Conservation (phyloP, 148 eudicot species). For the Nyssa sinensis region DNA sequence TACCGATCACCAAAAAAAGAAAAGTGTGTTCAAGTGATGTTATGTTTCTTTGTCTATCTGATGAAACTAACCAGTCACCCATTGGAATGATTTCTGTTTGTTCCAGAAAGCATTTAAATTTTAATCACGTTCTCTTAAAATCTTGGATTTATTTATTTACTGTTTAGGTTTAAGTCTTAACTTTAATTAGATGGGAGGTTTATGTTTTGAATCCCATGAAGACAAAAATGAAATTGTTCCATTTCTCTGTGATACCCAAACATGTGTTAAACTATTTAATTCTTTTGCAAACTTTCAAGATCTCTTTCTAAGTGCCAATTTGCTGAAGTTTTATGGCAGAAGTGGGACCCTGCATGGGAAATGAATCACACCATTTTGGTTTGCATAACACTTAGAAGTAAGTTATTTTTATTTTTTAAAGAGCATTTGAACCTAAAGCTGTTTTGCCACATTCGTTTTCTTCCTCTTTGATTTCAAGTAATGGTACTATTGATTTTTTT, state of each 20-base stretch:
- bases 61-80: slow-evolving; percentile 2
- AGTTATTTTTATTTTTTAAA: neutral
- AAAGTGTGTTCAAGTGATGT: too few species aligned
- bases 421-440: neutral
- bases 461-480: slow-evolving; percentile 2
- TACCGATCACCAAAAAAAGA: too few species aligned
- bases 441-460: neutral
- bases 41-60: neutral
- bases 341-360: neutral
- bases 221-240: neutral
- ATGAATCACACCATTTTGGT: neutral
- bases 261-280: neutral
- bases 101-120: neutral
- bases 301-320: neutral
- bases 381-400: neutral
- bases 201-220: neutral
- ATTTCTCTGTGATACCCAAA: neutral
- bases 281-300: neutral
- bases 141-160: too few species aligned
- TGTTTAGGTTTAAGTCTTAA: too few species aligned
- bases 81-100: neutral
- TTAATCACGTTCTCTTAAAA: neutral
- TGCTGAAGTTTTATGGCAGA: neutral
- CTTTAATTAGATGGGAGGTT: neutral
- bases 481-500: neutral